A percentile compares a stretch with the other conserved stretches of the same genome.
Evolutionary conservation across 345 rosid species (phyloP).

Genomic region (Eucalyptus dawsonii): DNA sequence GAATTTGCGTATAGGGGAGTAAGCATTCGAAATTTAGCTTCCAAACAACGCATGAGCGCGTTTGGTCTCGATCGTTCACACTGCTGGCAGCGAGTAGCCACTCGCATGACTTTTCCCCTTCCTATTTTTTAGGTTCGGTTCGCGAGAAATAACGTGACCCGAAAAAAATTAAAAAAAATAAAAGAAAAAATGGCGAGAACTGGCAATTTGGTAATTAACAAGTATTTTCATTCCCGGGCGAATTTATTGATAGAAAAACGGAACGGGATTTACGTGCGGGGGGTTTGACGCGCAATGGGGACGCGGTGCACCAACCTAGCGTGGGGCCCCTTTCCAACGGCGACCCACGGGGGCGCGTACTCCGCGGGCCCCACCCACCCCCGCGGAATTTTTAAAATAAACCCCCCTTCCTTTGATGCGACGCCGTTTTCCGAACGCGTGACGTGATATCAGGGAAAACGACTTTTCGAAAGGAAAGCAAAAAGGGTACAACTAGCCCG

Average conservation of each 20-base stretch:
- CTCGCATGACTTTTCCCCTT: background rate
- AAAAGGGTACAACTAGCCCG: background rate
- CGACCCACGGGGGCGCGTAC: background rate
- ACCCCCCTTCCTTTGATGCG: background rate
- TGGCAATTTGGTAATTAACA: background rate
- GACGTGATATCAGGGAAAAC: background rate
- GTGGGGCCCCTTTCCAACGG: background rate
- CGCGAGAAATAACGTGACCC: background rate
- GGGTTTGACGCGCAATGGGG: background rate
- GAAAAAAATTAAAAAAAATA: background rate
- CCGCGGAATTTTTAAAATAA: background rate
- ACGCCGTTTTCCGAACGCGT: background rate
- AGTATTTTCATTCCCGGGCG: background rate
- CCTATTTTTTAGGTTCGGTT: background rate
- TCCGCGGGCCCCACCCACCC: background rate
- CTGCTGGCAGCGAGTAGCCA: background rate
- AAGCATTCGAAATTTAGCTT: background rate
- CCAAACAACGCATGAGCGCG: background rate
- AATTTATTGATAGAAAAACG: background rate
- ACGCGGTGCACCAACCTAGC: slow-evolving; percentile 4
- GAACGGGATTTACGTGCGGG: background rate
- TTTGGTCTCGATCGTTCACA: background rate
- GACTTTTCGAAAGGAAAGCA: rapidly evolving
- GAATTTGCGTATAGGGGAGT: background rate
- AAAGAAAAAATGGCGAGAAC: background rate